Evolutionary conservation across 2,329 filamentous ascomycete genomes (phyloP).

Genomic region (Aspergillus sp.): DNA sequence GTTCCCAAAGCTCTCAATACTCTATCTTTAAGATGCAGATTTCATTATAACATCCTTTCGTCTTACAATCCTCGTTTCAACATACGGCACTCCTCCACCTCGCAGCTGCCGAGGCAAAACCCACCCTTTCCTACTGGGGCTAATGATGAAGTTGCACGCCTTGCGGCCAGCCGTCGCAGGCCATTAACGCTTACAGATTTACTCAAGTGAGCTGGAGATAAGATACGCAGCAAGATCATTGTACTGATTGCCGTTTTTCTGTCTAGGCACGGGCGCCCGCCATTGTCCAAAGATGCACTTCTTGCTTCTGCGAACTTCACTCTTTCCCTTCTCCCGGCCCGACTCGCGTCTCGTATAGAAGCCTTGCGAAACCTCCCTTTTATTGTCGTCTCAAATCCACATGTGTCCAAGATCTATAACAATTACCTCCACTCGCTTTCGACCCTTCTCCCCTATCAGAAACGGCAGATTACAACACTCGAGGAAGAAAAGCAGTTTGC

Average conservation of each 20-base stretch:
- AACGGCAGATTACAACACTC: conserved; percentile 66
- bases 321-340: conserved; percentile 82
- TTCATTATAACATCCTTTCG: not conserved
- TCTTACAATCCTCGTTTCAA: conserved; percentile 1
- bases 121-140: conserved; percentile 47
- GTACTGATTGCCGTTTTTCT: not conserved
- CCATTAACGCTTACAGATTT: conserved; percentile 81
- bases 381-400: conserved; percentile 96
- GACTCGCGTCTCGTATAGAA: conserved; percentile 89
- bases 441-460: conserved; percentile 79
- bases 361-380: conserved; percentile 90
- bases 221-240: not conserved
- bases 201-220: conserved; percentile 60
- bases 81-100: conserved; percentile 14
- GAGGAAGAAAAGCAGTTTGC: conserved; percentile 91
- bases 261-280: conserved; percentile 69
- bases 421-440: conserved; percentile 94
- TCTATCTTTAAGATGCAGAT: conserved; percentile 6
- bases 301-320: conserved; percentile 94
- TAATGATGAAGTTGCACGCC: conserved; percentile 71
- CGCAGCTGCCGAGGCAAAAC: conserved; percentile 5
- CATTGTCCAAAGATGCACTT: conserved; percentile 73
- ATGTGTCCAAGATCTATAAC: conserved; percentile 89
- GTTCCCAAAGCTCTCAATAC: conserved; percentile 9
- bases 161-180: conserved; percentile 74